Evolutionary conservation across 2,329 filamentous ascomycete species (phyloP).

Genomic region (Exophiala xenobiotica): DNA sequence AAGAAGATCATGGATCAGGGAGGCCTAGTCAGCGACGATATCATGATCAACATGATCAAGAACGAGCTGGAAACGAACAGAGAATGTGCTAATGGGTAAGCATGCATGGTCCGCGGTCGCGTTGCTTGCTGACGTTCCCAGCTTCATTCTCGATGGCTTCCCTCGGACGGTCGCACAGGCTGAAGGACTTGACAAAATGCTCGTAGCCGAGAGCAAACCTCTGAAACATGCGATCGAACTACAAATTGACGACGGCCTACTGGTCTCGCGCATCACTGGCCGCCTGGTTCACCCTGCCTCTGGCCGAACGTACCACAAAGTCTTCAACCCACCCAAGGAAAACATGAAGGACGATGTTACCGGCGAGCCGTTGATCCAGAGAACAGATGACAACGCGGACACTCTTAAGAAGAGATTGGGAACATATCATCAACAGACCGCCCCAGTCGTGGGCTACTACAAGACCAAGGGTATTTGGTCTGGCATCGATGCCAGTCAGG

Average conservation of each 20-base stretch:
- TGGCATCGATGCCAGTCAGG: slow-evolving; percentile 90
- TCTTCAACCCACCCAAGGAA: slow-evolving; percentile 96
- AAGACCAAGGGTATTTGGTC: slow-evolving; percentile 97
- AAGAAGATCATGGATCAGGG: slow-evolving; percentile 99
- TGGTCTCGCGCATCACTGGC: slow-evolving; percentile 94
- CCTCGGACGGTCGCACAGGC: slow-evolving; percentile 95
- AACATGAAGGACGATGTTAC: slow-evolving; percentile 95
- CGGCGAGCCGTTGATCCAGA: slow-evolving; percentile 92
- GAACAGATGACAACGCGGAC: slow-evolving; percentile 94
- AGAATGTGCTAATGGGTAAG: slow-evolving; percentile 95
- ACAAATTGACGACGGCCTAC: slow-evolving; percentile 89
- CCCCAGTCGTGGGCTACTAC: slow-evolving; percentile 93
- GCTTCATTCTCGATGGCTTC: slow-evolving; percentile 99
- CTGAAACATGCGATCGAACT: slow-evolving; percentile 96
- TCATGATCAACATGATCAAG: slow-evolving; percentile 99
- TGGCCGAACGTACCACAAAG: slow-evolving; percentile 94
- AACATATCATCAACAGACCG: slow-evolving; percentile 93
- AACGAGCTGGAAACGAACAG: slow-evolving; percentile 89
- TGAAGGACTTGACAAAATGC: slow-evolving; percentile 91
- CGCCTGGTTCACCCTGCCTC: slow-evolving; percentile 94
- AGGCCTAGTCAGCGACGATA: slow-evolving; percentile 95
- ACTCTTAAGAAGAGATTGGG: slow-evolving; percentile 90
- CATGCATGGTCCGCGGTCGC: neutral
- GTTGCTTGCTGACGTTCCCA: slow-evolving; percentile 39
- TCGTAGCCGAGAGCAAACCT: slow-evolving; percentile 71